These are phyloP conservation scores for Candida dajiaensis DNA, from an alignment of 805 yeast species.

Conservation along the genomic window DNA sequence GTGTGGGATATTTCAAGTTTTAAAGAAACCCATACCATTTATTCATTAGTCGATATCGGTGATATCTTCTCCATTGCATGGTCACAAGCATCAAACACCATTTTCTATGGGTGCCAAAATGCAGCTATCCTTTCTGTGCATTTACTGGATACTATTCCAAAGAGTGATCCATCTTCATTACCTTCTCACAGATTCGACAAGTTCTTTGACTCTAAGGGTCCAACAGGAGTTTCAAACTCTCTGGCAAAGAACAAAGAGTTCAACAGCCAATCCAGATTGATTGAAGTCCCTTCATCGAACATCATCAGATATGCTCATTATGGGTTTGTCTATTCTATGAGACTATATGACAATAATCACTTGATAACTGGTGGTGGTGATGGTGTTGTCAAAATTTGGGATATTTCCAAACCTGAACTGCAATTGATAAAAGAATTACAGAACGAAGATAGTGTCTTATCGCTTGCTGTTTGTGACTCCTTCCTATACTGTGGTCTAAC, in stretches of 20 bases:
- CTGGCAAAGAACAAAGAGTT: conserved; percentile 1
- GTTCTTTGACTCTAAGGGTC: conserved; percentile 88
- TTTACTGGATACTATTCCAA: conserved; percentile 22
- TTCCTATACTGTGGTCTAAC: conserved; percentile 80
- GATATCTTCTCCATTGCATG: conserved; percentile 84
- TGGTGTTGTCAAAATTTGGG: conserved; percentile 83
- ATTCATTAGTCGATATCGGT: conserved; percentile 84
- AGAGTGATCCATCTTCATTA: conserved; percentile 30
- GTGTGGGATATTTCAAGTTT: conserved; percentile 63
- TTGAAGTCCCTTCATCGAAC: conserved; percentile 65
- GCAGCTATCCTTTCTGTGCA: conserved; percentile 79
- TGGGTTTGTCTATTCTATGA: conserved; percentile 77
- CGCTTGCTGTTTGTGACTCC: conserved; percentile 57
- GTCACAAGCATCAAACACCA: conserved; percentile 49
- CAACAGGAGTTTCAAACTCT: conserved; percentile 48
- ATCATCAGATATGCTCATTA: conserved; percentile 81
- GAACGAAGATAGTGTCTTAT: conserved; percentile 65
- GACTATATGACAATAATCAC: conserved; percentile 26
- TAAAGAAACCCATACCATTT: conserved; percentile 61
- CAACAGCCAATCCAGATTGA: conserved; percentile 28
- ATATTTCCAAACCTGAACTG: conserved; percentile 25
- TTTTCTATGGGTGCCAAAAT: conserved; percentile 88
- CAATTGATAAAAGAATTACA: conserved; percentile 37
- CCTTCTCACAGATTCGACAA: conserved; percentile 70
- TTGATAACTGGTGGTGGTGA: conserved; percentile 85